These are phyloP conservation scores for Dactylis glomerata DNA, from an alignment of 176 grass and related monocot genomes.

Conservation along the genomic window DNA sequence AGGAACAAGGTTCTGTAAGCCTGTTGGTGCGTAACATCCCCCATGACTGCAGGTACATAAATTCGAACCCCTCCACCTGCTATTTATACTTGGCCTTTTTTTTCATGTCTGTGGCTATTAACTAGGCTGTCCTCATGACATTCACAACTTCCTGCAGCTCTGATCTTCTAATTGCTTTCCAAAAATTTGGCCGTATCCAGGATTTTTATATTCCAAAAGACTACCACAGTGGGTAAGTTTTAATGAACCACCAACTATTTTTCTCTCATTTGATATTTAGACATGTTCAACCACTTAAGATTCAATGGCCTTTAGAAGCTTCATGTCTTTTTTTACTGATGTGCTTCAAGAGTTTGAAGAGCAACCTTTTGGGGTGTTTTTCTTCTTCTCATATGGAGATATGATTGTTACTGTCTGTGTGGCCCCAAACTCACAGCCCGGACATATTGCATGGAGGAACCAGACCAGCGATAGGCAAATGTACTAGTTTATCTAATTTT, in stretches of 20 bases:
- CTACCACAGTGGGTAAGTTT: conserved; percentile 67
- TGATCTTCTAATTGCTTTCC: conserved; percentile 53
- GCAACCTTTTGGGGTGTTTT: neutral
- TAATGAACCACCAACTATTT: neutral
- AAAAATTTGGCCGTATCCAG: conserved; percentile 67
- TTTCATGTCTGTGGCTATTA: neutral
- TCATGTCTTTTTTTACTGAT: neutral
- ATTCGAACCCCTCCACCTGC: neutral
- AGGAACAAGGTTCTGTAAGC: conserved; percentile 48
- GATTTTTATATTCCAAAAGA: conserved; percentile 83
- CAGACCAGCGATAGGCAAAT: neutral
- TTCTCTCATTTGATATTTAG: neutral
- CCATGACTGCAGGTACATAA: conserved; percentile 47
- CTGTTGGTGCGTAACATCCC: conserved; percentile 88
- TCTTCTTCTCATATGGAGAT: conserved; percentile 6
- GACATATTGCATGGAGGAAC: neutral
- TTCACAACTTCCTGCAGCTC: conserved; percentile 35
- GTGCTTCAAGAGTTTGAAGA: neutral
- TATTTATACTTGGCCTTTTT: neutral
- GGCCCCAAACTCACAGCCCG: neutral
- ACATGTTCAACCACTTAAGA: neutral
- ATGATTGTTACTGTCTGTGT: neutral
- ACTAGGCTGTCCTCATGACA: neutral
- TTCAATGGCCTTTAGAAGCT: neutral
- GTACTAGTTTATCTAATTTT: neutral